Percentiles rank a stretch among this genome's conserved stretches.
Evolutionary conservation across 169 alveolate genomes (phyloP).

Genomic region (Cryptosporidium felis): DNA sequence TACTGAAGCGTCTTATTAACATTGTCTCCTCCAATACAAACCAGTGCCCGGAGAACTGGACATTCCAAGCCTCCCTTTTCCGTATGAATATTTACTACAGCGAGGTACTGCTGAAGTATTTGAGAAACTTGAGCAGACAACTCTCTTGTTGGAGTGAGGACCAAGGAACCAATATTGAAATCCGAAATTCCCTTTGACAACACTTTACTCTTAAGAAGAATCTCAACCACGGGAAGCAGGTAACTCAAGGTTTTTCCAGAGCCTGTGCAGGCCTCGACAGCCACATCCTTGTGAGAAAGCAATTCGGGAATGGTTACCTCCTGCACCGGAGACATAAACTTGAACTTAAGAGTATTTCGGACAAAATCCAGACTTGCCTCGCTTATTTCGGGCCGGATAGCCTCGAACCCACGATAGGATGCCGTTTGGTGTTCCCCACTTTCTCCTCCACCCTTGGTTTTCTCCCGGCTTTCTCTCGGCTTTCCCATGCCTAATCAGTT

Average conservation of each 20-base stretch:
- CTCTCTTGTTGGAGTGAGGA: constrained; percentile 93
- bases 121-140: constrained; percentile 86
- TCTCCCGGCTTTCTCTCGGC: too few species aligned
- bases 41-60: constrained; percentile 19
- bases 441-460: too few species aligned
- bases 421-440: too few species aligned
- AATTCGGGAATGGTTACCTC: constrained; percentile 78
- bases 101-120: constrained; percentile 76
- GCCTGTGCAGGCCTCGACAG: constrained; percentile 92
- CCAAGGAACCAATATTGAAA: constrained; percentile 82
- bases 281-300: constrained; percentile 86
- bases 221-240: constrained; percentile 83
- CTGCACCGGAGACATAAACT: constrained; percentile 76
- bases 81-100: constrained; percentile 14
- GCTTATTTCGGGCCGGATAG: neutral
- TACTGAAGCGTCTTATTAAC: constrained; percentile 74
- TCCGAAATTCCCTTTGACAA: constrained; percentile 47
- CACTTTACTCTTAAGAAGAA: constrained; percentile 70
- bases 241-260: constrained; percentile 90
- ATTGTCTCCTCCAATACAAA: constrained; percentile 71
- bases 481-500: too few species aligned
- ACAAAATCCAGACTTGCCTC: constrained; percentile 37
- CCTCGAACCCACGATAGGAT: constrained; percentile 4
- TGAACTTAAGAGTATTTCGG: constrained; percentile 31
- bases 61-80: neutral